A percentile compares a stretch with the other conserved stretches of the same genome.
Conservation (phyloP, 257 asterid species). For the Cinchona pubescens region DNA sequence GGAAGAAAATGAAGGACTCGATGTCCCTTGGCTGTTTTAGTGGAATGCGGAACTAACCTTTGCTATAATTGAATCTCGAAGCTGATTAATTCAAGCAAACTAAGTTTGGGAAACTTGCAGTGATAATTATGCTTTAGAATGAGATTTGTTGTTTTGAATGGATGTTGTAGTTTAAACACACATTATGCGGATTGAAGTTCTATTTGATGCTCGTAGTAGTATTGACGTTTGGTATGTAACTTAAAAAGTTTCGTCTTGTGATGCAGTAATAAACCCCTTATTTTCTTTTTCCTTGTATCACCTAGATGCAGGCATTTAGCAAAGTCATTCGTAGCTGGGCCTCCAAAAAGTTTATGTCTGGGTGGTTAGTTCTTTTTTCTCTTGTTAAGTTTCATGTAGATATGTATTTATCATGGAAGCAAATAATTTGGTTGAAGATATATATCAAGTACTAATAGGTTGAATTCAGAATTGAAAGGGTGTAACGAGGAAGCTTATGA, state of each 20-base stretch:
- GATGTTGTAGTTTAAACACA: not conserved
- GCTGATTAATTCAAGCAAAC: not conserved
- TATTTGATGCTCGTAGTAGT: not conserved
- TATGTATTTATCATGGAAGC: not conserved
- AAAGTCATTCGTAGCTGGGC: slow-evolving; percentile 79
- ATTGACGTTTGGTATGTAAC: not conserved
- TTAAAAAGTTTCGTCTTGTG: not conserved
- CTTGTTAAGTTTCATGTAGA: not conserved
- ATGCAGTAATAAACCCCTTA: not conserved
- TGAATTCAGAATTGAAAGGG: not conserved
- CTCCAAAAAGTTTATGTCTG: slow-evolving; percentile 70
- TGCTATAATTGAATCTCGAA: not conserved
- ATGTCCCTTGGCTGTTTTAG: not conserved
- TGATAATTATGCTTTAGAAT: not conserved
- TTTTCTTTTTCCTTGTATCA: slow-evolving; percentile 12
- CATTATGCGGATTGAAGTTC: not conserved
- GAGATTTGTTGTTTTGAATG: not conserved
- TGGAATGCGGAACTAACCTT: not conserved
- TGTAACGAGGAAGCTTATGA: not conserved
- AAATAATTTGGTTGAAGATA: not conserved
- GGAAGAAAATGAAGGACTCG: not conserved
- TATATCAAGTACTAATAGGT: not conserved
- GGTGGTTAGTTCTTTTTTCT: slow-evolving; percentile 49
- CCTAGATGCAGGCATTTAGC: slow-evolving; percentile 69
- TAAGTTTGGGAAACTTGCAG: not conserved